These are phyloP conservation scores for Mucor piriformis DNA, from an alignment of 371 early-diverging fungal species.

Conservation along the genomic window DNA sequence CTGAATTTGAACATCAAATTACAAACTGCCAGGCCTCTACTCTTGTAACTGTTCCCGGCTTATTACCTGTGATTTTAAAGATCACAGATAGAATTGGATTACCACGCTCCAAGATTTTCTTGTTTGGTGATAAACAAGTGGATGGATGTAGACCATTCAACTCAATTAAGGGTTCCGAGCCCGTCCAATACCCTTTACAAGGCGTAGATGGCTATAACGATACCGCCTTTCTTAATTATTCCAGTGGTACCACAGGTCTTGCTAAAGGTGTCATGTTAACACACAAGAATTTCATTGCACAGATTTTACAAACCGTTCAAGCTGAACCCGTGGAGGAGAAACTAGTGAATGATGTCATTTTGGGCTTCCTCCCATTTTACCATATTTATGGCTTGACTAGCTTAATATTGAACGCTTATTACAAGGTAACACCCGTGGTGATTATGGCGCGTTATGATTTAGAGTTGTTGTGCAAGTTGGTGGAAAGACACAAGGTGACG, in stretches of 20 bases:
- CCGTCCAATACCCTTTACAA: slow-evolving; percentile 10
- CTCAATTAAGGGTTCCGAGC: slow-evolving; percentile 17
- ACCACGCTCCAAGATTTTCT: slow-evolving; percentile 18
- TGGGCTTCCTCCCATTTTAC: slow-evolving; percentile 80
- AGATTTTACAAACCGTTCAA: slow-evolving; percentile 23
- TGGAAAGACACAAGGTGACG: slow-evolving; percentile 68
- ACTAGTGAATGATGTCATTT: slow-evolving; percentile 39
- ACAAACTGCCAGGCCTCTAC: slow-evolving; percentile 15
- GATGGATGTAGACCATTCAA: slow-evolving; percentile 8
- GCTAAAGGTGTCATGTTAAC: slow-evolving; percentile 58
- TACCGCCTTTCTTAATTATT: slow-evolving; percentile 85
- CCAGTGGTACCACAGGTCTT: slow-evolving; percentile 87
- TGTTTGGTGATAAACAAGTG: slow-evolving; percentile 24
- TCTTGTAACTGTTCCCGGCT: slow-evolving; percentile 25
- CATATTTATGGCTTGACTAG: slow-evolving; percentile 78
- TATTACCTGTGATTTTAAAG: slow-evolving; percentile 19
- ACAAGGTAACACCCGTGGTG: slow-evolving; percentile 46
- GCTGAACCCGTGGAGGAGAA: slow-evolving; percentile 24
- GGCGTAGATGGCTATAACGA: slow-evolving; percentile 37
- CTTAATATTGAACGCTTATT: slow-evolving; percentile 33
- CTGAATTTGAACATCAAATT: slow-evolving; percentile 30
- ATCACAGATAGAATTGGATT: slow-evolving; percentile 17
- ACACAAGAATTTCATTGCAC: slow-evolving; percentile 34
- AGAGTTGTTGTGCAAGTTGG: slow-evolving; percentile 51
- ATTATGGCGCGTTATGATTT: slow-evolving; percentile 72